phyloP scores from a whole-genome alignment of 1,284 basidiomycete species.

The Rhodotorula sp. region DNA sequence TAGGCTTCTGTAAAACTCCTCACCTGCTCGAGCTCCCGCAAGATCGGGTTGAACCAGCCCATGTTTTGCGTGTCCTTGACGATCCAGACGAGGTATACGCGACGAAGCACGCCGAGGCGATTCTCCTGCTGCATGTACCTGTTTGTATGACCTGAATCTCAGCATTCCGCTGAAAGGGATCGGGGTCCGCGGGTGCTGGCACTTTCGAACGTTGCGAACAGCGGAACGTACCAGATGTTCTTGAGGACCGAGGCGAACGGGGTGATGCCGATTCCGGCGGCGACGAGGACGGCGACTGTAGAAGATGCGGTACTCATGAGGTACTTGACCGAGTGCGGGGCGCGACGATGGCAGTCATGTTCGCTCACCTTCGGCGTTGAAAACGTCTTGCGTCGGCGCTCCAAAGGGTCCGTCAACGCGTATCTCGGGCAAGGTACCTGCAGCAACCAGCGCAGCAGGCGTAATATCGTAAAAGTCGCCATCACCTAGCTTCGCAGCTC shows the following conservation, averaged over 20 bases:
- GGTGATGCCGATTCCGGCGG: constrained; percentile 80
- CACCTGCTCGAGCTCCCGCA: constrained; percentile 80
- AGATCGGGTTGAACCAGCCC: constrained; percentile 84
- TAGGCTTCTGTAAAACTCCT: constrained; percentile 50
- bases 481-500: constrained; percentile 32
- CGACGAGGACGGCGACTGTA: constrained; percentile 72
- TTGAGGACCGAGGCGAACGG: constrained; percentile 88
- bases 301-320: too few species aligned
- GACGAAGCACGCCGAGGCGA: constrained; percentile 68
- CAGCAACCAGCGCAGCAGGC: constrained; percentile 43
- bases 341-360: neutral
- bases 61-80: constrained; percentile 60
- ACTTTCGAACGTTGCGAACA: neutral
- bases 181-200: too few species aligned
- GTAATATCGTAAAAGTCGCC: constrained; percentile 77
- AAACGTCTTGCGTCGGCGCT: constrained; percentile 85
- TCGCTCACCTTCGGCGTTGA: constrained; percentile 60
- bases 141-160: neutral
- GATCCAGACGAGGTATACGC: constrained; percentile 84
- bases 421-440: constrained; percentile 60
- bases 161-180: too few species aligned
- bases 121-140: constrained; percentile 72
- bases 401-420: constrained; percentile 66
- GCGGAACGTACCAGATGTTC: constrained; percentile 67
- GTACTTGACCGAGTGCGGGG: too few species aligned